Evolutionary conservation across 257 asterid species (phyloP).

Genomic region (Linderniella brevidens): DNA sequence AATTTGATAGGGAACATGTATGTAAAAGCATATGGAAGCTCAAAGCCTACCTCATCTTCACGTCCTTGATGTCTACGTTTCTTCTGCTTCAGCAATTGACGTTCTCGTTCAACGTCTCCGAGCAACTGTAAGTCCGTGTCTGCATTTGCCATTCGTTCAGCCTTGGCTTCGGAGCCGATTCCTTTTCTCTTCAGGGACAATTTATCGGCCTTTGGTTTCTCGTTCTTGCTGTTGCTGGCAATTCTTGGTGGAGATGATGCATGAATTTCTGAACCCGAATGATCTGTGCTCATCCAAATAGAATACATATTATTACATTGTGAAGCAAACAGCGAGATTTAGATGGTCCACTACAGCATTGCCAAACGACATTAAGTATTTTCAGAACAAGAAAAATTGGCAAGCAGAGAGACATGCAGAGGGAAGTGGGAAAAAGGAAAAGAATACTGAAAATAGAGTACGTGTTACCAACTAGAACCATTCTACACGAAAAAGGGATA

Average conservation of each 20-base stretch:
- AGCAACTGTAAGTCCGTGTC: slow-evolving; percentile 83
- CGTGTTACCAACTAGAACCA: too few species aligned
- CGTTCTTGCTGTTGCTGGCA: slow-evolving; percentile 26
- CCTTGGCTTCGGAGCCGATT: slow-evolving; percentile 83
- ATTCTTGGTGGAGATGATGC: slow-evolving; percentile 44
- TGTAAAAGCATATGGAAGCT: not conserved
- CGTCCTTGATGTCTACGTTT: slow-evolving; percentile 85
- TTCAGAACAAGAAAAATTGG: too few species aligned
- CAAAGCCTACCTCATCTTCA: slow-evolving; percentile 61
- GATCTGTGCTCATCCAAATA: slow-evolving; percentile 26
- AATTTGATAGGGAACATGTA: not conserved
- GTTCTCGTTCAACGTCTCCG: slow-evolving; percentile 69
- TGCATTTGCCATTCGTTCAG: slow-evolving; percentile 68
- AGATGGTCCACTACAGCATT: too few species aligned
- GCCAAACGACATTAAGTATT: too few species aligned
- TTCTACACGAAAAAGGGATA: too few species aligned
- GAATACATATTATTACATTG: too few species aligned
- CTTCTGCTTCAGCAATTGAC: slow-evolving; percentile 72
- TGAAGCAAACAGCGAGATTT: too few species aligned
- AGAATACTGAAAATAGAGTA: too few species aligned
- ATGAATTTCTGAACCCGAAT: slow-evolving; percentile 21
- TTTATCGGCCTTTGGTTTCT: slow-evolving; percentile 49
- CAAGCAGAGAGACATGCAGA: too few species aligned
- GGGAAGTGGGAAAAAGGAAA: too few species aligned
- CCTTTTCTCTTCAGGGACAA: slow-evolving; percentile 74